Evolutionary conservation across 2,329 filamentous ascomycete genomes (phyloP).

Genomic region (Hortaea sp.): DNA sequence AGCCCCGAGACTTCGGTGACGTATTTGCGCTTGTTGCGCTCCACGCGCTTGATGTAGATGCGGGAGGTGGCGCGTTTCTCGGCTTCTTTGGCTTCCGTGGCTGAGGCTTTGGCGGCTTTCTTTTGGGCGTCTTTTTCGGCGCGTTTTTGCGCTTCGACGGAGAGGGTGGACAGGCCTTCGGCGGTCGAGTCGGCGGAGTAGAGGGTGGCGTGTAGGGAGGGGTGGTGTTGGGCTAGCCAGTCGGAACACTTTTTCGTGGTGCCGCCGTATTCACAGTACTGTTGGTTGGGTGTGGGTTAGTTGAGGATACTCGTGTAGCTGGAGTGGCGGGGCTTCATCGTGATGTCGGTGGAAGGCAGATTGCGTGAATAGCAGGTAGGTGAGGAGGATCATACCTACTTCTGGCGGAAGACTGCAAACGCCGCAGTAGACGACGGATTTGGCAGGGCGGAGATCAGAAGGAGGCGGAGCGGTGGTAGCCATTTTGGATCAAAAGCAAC

Average conservation of each 20-base stretch:
- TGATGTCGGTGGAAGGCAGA: background rate
- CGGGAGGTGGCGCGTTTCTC: conserved; percentile 75
- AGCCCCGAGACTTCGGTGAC: conserved; percentile 87
- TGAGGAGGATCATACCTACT: conserved; percentile 40
- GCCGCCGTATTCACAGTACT: conserved; percentile 99
- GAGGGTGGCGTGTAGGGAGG: conserved; percentile 63
- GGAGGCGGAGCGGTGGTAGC: conserved; percentile 1
- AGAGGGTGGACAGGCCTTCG: conserved; percentile 75
- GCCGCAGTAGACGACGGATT: conserved; percentile 52
- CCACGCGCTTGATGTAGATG: conserved; percentile 88
- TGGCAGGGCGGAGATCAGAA: conserved; percentile 30
- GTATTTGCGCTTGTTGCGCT: conserved; percentile 95
- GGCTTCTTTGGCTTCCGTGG: conserved; percentile 71
- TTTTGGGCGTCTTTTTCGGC: conserved; percentile 94
- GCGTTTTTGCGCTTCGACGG: conserved; percentile 83
- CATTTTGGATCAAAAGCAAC: background rate
- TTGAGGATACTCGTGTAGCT: background rate
- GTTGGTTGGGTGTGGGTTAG: conserved; percentile 3
- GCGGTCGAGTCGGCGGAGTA: conserved; percentile 71
- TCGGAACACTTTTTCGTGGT: conserved; percentile 95
- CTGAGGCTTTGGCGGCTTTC: conserved; percentile 89
- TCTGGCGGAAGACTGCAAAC: conserved; percentile 58
- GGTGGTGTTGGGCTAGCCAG: conserved; percentile 73
- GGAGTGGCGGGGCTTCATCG: background rate
- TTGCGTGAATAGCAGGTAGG: background rate